Evolutionary conservation across 768 basidiomycete species (phyloP).

Genomic region (Sarcodon aspratus): DNA sequence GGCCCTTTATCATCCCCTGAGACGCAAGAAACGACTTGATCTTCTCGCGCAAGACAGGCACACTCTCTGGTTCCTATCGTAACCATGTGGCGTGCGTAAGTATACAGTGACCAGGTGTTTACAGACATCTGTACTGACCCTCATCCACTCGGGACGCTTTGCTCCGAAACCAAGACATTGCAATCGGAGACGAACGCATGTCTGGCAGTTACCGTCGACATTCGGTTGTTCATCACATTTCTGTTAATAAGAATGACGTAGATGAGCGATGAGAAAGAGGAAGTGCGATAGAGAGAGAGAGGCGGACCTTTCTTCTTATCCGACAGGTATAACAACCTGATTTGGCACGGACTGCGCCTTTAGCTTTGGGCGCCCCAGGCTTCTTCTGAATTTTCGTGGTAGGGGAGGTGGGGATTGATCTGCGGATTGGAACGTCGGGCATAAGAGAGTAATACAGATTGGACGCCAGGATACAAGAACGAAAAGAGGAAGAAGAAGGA

Average conservation of each 20-base stretch:
- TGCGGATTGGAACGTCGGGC: conserved; percentile 22
- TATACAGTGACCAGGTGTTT: conserved; percentile 6
- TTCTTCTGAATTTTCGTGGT: conserved; percentile 18
- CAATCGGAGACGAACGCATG: conserved; percentile 70
- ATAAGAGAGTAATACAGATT: conserved; percentile 9
- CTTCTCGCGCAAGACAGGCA: conserved; percentile 58
- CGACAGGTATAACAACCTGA: conserved; percentile 85
- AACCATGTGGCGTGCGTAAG: conserved; percentile 2
- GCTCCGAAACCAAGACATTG: conserved; percentile 80
- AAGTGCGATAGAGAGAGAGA: conserved; percentile 3
- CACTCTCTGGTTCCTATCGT: conserved; percentile 55
- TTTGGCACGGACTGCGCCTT: conserved; percentile 78
- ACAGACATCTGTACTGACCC: conserved; percentile 35
- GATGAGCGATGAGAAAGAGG: conserved; percentile 9
- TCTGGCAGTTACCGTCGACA: conserved; percentile 51
- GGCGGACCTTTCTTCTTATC: conserved; percentile 68
- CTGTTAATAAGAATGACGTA: conserved; percentile 24
- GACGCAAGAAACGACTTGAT: conserved; percentile 72
- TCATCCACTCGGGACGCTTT: conserved; percentile 78
- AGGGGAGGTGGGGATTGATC: conserved; percentile 15
- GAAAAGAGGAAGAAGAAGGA: not conserved
- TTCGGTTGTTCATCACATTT: conserved; percentile 78
- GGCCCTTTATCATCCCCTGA: conserved; percentile 86
- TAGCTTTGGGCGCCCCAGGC: conserved; percentile 54
- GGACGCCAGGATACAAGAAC: conserved; percentile 9